Percentiles rank a stretch among this genome's conserved stretches.
Evolutionary conservation across 495 filamentous ascomycete genomes (phyloP).

Genomic region (Daldinia vernicosa): DNA sequence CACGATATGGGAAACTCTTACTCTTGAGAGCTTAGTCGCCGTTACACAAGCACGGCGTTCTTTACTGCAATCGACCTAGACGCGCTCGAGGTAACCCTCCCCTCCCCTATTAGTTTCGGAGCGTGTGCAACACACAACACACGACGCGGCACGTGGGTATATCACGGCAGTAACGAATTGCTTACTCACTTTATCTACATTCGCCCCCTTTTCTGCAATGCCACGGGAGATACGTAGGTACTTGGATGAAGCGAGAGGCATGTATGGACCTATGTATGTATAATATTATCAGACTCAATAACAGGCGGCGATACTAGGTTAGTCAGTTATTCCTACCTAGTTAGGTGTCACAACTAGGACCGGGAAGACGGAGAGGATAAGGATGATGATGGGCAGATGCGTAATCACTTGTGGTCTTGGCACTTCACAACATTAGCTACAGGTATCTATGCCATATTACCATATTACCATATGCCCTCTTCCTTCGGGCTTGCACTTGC

Average conservation of each 20-base stretch:
- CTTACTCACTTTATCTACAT: not conserved
- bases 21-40: constrained; percentile 25
- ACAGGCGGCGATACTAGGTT: not conserved
- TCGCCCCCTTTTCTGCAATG: not conserved
- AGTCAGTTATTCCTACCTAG: not conserved
- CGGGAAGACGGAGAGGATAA: not conserved
- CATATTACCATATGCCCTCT: not conserved
- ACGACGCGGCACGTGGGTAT: not conserved
- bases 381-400: not conserved
- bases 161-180: not conserved
- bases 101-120: not conserved
- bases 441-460: not conserved
- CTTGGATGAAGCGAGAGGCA: not conserved
- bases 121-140: not conserved
- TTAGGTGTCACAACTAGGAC: not conserved
- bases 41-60: not conserved
- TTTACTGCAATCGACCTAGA: constrained; percentile 1
- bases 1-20: constrained; percentile 82
- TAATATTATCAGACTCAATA: constrained; percentile 1
- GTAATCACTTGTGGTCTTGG: not conserved
- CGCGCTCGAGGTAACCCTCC: constrained; percentile 1
- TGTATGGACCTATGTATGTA: not conserved
- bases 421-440: not conserved
- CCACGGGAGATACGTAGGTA: not conserved
- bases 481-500: too few species aligned